phyloP scores from a whole-genome alignment of 768 basidiomycete genomes.

The Candolleomyces efflorescens region DNA sequence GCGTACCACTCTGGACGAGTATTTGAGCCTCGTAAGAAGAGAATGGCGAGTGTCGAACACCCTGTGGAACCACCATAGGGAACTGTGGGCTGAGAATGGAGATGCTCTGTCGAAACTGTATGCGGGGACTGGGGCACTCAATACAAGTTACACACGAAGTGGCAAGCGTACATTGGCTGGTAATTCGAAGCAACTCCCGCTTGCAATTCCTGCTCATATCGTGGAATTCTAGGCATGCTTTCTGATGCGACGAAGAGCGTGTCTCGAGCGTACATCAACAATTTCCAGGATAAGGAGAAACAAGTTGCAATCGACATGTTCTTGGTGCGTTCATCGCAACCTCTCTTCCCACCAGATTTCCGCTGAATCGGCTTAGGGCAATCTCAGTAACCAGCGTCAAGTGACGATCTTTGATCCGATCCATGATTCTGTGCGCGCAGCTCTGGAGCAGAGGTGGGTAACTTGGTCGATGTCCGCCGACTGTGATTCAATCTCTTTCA shows the following conservation, averaged over 20 bases:
- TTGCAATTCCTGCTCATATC: slow-evolving; percentile 5
- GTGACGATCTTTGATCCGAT: slow-evolving; percentile 94
- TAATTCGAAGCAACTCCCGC: slow-evolving; percentile 21
- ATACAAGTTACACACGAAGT: slow-evolving; percentile 92
- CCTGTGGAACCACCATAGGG: slow-evolving; percentile 85
- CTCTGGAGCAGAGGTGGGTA: slow-evolving; percentile 61
- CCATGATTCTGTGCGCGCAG: slow-evolving; percentile 77
- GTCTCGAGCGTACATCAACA: slow-evolving; percentile 94
- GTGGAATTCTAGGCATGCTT: slow-evolving; percentile 57
- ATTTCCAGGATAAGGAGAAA: slow-evolving; percentile 94
- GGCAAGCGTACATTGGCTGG: slow-evolving; percentile 93
- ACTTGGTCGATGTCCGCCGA: slow-evolving; percentile 4
- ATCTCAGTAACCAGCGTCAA: slow-evolving; percentile 80
- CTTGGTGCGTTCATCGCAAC: slow-evolving; percentile 49
- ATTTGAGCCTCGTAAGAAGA: slow-evolving; percentile 70
- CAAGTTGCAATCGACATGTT: slow-evolving; percentile 95
- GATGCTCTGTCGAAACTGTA: slow-evolving; percentile 92
- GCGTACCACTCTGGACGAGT: slow-evolving; percentile 74
- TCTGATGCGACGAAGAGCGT: slow-evolving; percentile 97
- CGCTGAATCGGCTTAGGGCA: slow-evolving; percentile 62
- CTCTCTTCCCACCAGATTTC: neutral
- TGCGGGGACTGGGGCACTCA: slow-evolving; percentile 89
- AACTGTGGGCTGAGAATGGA: slow-evolving; percentile 97
- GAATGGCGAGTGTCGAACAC: slow-evolving; percentile 67
- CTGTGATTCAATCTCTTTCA: slow-evolving; percentile 22